Percentiles rank a stretch among this genome's conserved stretches.
phyloP scores from a whole-genome alignment of 495 filamentous ascomycete species.

The Tuber brumale region DNA sequence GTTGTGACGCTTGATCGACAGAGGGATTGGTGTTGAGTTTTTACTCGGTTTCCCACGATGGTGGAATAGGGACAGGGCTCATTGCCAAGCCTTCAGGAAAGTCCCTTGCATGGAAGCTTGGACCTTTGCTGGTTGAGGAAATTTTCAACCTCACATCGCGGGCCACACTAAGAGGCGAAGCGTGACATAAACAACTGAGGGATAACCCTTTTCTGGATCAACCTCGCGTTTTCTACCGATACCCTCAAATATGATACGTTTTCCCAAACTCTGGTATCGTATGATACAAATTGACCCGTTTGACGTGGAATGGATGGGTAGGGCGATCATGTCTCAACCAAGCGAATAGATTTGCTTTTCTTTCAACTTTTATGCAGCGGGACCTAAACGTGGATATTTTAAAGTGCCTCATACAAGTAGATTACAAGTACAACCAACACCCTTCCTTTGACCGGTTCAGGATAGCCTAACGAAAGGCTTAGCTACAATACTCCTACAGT shows the following conservation, averaged over 20 bases:
- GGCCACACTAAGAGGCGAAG: neutral
- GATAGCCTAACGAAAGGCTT: neutral
- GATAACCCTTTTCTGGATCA: neutral
- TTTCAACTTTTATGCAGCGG: neutral
- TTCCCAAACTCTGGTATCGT: neutral
- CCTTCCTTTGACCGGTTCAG: neutral
- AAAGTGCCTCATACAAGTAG: neutral
- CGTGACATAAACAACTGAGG: neutral
- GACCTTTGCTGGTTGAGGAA: neutral
- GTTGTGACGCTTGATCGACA: neutral
- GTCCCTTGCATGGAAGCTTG: constrained; percentile 4
- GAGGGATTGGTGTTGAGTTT: neutral
- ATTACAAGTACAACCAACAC: neutral
- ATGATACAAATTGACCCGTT: neutral
- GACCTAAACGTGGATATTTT: neutral
- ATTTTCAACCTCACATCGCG: neutral
- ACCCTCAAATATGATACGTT: neutral
- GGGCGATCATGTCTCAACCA: neutral
- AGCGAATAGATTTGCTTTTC: neutral
- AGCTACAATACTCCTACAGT: neutral
- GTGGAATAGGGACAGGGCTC: neutral
- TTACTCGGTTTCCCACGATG: neutral
- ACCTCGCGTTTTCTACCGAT: neutral
- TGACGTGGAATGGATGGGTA: neutral
- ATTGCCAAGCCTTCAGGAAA: neutral